These are phyloP conservation scores for Syzygium malaccense DNA, from an alignment of 441 rosid genomes.

Conservation along the genomic window DNA sequence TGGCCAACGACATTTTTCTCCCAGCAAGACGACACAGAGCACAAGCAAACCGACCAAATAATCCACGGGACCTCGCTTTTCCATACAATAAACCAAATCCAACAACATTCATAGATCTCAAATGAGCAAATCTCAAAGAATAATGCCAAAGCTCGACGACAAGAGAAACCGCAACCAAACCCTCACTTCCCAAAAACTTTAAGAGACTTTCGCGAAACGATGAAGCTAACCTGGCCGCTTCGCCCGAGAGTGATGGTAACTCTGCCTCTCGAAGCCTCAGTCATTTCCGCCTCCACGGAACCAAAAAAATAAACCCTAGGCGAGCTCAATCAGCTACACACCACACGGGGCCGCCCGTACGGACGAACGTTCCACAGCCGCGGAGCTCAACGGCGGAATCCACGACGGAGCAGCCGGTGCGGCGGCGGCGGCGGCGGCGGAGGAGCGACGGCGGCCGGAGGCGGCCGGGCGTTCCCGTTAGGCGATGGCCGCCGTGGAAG, in stretches of 20 bases:
- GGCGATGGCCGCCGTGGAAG: not conserved
- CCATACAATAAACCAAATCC: not conserved
- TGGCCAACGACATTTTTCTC: not conserved
- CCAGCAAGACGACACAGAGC: not conserved
- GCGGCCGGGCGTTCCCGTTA: not conserved
- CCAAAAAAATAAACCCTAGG: constrained; percentile 19
- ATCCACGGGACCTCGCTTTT: not conserved
- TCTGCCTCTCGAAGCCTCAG: constrained; percentile 60
- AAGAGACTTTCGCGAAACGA: not conserved
- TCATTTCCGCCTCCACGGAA: constrained; percentile 28
- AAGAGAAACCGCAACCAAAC: not conserved
- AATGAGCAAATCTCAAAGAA: not conserved
- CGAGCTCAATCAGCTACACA: constrained; percentile 2
- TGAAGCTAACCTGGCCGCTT: constrained; percentile 56
- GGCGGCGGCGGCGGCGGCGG: not conserved
- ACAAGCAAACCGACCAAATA: not conserved
- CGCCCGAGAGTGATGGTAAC: constrained; percentile 83
- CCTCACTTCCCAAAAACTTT: not conserved
- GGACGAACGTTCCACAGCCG: not conserved
- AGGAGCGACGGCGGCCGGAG: not conserved
- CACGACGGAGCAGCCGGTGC: not conserved
- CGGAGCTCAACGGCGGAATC: not conserved
- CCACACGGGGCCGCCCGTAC: not conserved
- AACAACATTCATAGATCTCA: not conserved
- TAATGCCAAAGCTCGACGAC: not conserved